Conservation (phyloP, 1,139 yeast genomes). For the Zygosaccharomyces sapae region DNA sequence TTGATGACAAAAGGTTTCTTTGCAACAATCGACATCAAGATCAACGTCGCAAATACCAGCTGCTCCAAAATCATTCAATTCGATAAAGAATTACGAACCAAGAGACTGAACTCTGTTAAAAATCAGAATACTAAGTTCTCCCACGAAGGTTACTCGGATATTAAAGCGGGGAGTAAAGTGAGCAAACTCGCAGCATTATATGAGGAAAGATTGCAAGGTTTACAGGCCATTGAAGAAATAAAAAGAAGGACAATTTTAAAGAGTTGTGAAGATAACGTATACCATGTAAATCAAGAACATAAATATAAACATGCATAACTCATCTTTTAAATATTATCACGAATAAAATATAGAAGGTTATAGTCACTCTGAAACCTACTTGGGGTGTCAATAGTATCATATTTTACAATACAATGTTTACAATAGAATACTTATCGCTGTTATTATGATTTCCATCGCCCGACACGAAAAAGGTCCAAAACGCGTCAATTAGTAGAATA, state of each 20-base stretch:
- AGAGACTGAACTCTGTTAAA: conserved; percentile 21
- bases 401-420: neutral
- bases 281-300: too few species aligned
- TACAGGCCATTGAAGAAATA: conserved; percentile 43
- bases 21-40: conserved; percentile 13
- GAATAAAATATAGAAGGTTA: too few species aligned
- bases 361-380: too few species aligned
- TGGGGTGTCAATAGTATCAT: too few species aligned
- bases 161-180: conserved; percentile 49
- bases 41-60: neutral
- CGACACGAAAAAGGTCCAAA: neutral
- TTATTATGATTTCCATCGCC: neutral
- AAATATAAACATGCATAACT: too few species aligned
- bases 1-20: conserved; percentile 11
- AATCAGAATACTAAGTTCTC: conserved; percentile 24
- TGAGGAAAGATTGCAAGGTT: conserved; percentile 54
- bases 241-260: conserved; percentile 9
- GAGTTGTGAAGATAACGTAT: neutral
- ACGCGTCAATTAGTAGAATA: conserved; percentile 3
- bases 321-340: too few species aligned
- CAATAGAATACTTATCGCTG: neutral
- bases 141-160: conserved; percentile 44
- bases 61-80: conserved; percentile 28
- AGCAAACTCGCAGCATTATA: conserved; percentile 52
- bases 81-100: conserved; percentile 30